These are phyloP conservation scores for Syncephalastrum racemosum DNA, from an alignment of 371 early-diverging fungal genomes.

Conservation along the genomic window DNA sequence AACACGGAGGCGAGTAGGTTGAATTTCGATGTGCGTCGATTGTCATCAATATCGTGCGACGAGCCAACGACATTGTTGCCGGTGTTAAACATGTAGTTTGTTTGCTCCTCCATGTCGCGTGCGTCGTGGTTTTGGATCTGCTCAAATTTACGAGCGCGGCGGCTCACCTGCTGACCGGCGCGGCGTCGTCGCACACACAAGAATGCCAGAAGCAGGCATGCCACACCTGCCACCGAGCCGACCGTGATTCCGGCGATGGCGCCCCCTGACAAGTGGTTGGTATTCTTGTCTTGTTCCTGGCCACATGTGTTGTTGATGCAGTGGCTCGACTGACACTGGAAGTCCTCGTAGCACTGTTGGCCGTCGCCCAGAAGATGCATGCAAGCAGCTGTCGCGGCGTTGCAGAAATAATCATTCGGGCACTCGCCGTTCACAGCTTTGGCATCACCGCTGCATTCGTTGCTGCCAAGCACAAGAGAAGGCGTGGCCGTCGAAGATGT, in stretches of 20 bases:
- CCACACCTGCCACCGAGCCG: slow-evolving; percentile 27
- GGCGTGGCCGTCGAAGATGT: slow-evolving; percentile 27
- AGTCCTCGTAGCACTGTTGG: slow-evolving; percentile 21
- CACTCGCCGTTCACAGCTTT: slow-evolving; percentile 20
- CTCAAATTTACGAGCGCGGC: slow-evolving; percentile 17
- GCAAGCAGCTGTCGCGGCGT: slow-evolving; percentile 22
- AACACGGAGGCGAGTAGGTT: slow-evolving; percentile 8
- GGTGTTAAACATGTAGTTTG: no score
- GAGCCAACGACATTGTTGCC: no score
- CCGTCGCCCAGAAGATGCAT: slow-evolving; percentile 11
- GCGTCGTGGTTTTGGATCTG: slow-evolving; percentile 13
- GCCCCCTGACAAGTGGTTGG: slow-evolving; percentile 13
- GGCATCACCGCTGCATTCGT: slow-evolving; percentile 23
- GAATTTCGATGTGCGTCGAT: slow-evolving; percentile 10
- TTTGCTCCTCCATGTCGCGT: no score
- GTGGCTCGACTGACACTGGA: slow-evolving; percentile 22
- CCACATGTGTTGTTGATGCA: slow-evolving; percentile 12
- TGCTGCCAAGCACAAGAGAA: slow-evolving; percentile 19
- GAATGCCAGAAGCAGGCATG: slow-evolving; percentile 10
- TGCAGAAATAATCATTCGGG: slow-evolving; percentile 22
- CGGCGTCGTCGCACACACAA: slow-evolving; percentile 15
- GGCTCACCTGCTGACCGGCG: slow-evolving; percentile 9
- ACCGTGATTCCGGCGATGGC: slow-evolving; percentile 24
- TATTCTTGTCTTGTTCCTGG: not conserved
- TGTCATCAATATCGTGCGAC: not conserved